Evolutionary conservation across 1,284 basidiomycete species (phyloP), one percentile per base, ranked within the genome.

Genomic region (Somion occarium): DNA sequence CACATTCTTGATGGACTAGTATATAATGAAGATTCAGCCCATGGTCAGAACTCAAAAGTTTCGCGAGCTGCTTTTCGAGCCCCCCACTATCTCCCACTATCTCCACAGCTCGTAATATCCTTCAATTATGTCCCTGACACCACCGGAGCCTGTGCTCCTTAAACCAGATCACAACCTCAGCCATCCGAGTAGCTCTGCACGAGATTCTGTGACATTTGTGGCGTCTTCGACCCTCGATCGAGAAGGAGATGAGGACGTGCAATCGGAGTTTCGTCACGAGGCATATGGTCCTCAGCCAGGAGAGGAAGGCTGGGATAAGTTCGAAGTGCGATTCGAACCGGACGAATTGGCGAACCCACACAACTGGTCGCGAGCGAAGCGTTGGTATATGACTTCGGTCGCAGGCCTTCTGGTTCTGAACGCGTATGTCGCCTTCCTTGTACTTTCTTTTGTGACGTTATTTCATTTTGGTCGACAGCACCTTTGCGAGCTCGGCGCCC

Each of bases 321-420:
- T 65, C 58, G 65, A 75, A 15, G 70, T 77, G 12, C 53, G 52
- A 54, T 71, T 74, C 53, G 60, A 62, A 23, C 57, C 63, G 2
- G 64, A 68, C 44, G 75, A 76, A 30, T 62, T 69, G 0, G 66
- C 65, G 13, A 68, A 77, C 47, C 75, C 82, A n/a, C 66, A 84
- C 74, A 85, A 80, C 55, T 88, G 85, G 85, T 70, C 73, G 9
- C 58, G 68, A 1, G 18, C 55, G 5, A 80, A 76, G 56, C 70
- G 83, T 57, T 86, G 84, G 83, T 83, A 79, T 58, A 66, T 91
- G 22, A 91, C 88, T 2, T 58, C 70, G 24, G 59, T 83, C 2
- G 77, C 73, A 1, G 82, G 84, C 44, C 44, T 85, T 0, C 75
- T 91, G 41, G 80, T 89, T n/a, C 70, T 91, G 53, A 86, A 86